Base-by-base conservation (phyloP, 306 rosid genomes). In the Quercus cerris region DNA sequence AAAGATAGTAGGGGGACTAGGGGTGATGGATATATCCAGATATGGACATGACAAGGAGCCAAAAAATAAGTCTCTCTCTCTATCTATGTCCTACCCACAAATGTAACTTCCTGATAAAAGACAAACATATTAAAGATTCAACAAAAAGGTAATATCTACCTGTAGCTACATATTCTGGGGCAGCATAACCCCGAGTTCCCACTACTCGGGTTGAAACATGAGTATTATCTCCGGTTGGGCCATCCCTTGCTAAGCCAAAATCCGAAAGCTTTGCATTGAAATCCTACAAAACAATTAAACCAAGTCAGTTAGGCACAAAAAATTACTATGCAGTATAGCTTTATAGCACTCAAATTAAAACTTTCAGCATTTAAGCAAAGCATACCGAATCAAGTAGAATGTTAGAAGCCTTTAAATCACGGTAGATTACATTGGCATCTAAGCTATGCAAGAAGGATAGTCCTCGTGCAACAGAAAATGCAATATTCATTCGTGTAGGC, bases 221-320 rank as follows among this genome's bases (percentile, higher is more conserved):
- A 83, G 99, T 93, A 70, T 93, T 93, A 59, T 95, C 99, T 68
- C 99, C 97, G 1, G 97, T 95, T 10, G 97, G 97, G n/a, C 97
- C 97, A 78, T 95, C 99, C 78, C 97, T 95, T 78, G 99, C 99
- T 81, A 95, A 87, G 52, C 99, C 97, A 46, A 95, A 95, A 89
- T 93, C 99, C 1, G 97, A 95, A 74, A 95, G 97, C 79, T 87
- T 91, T 3, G 95, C 89, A 59, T 77, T 93, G 88, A 95, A 95
- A 71, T 91, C 95, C 99, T 95, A 25, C 78, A 81, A 22, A 76
- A 73, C 51, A 38, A 51, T 67, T 30, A 44, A 52, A 5, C 38
- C 44, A 15, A 70, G 67, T 80, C 76, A 80, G 44, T 86, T 58
- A 77, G 84, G 62, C 78, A 61, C 51, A 64, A 71, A 55, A 55